Base-by-base conservation (phyloP, 805 yeast species). In the Cyberlindnera maritima region DNA sequence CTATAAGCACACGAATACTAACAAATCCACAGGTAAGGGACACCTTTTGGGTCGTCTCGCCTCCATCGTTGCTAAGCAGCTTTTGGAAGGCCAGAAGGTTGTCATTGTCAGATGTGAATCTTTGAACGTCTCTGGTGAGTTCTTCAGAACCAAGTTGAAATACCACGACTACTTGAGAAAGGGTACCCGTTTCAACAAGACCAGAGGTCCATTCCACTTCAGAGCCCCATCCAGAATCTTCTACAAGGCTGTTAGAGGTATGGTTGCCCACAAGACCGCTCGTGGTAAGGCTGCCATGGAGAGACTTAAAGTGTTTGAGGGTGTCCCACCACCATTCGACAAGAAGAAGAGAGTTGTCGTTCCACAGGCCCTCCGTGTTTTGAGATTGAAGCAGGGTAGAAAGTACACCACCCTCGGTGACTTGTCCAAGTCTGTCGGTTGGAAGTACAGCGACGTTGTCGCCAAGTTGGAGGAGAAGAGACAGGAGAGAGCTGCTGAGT, bases 171-270 rank as follows among this genome's bases (percentile, higher is more conserved):
- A 91, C 90, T 86, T 94, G 78, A 91, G 99, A 85, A 94, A 94
- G 85, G 88, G 95, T 68, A 91, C 99, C 72, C 87, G 96, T 80
- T 94, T 76, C 91, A 94, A 94, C 96, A 90, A 90, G 81, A 85
- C 82, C 70, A 86, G 90, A 76, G 99, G 99, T 81, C 98, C 98
- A 71, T 94, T 92, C 97, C 99, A 94, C 77, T 94, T 94, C 96
- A 94, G 98, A 80, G 99, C 99, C 59, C 99, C 99, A 76, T 91
- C 98, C 59, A 90, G 98, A 81, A 92, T 94, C 79, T 90, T 94
- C 79, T 91, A 91, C 95, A 94, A 94, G 87, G 97, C 99, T 70
- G 77, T 94, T 74, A 88, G 96, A 75, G 99, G 99, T 80, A 94
- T 94, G 99, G 80, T 94, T 69, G 80, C 97, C 74, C 98, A 94